Percentiles rank a stretch among this genome's conserved stretches.
Evolutionary conservation across 148 eudicot genomes (phyloP).

Genomic region (Silene conica): DNA sequence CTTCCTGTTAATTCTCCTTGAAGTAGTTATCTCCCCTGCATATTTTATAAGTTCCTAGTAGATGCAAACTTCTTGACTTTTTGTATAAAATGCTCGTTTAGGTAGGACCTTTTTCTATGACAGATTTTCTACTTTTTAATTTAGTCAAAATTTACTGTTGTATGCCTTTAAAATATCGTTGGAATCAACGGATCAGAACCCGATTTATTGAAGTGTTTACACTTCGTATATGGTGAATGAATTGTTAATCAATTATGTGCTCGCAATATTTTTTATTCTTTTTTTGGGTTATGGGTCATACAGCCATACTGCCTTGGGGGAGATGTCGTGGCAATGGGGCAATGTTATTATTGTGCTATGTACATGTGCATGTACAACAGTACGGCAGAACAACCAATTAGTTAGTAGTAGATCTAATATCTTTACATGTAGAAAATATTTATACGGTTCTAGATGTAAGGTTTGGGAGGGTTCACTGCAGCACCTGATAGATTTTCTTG

Average conservation of each 20-base stretch:
- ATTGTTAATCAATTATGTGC: too few species aligned
- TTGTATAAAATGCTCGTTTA: constrained; percentile 10
- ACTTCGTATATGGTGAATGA: too few species aligned
- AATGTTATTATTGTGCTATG: too few species aligned
- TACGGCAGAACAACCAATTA: constrained; percentile 4
- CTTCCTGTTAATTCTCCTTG: constrained; percentile 17
- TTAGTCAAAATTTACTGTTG: background rate
- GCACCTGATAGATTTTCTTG: background rate
- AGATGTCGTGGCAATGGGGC: too few species aligned
- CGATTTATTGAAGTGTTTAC: too few species aligned
- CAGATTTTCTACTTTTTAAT: constrained; percentile 2
- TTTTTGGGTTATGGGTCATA: background rate
- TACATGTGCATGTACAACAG: background rate
- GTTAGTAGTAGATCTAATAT: constrained; percentile 4
- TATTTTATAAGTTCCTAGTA: background rate
- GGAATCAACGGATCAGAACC: background rate
- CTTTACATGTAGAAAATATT: background rate
- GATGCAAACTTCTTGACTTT: constrained; percentile 34
- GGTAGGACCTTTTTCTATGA: constrained; percentile 22
- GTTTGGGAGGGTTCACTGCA: background rate
- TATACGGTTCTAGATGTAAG: background rate
- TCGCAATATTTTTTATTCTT: background rate
- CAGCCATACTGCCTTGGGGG: too few species aligned
- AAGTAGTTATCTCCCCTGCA: background rate
- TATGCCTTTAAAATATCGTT: background rate